A percentile compares a stretch with the other conserved stretches of the same genome.
phyloP scores from a whole-genome alignment of 371 early-diverging fungal species.

The Mucor piriformis region DNA sequence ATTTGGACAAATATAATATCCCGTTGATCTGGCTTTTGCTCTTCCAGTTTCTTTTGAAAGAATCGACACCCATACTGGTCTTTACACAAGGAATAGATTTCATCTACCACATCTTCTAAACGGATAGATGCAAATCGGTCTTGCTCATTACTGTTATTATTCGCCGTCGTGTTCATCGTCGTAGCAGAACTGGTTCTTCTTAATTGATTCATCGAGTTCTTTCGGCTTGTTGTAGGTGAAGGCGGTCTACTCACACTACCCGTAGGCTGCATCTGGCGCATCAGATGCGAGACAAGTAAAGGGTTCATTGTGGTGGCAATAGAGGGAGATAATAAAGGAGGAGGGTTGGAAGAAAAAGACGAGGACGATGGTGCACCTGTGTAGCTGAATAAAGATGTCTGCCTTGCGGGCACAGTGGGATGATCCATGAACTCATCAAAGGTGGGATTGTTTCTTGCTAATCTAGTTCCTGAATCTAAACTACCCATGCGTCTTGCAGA shows the following conservation, averaged over 20 bases:
- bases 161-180: conserved; percentile 2
- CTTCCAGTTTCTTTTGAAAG: conserved; percentile 86
- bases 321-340: conserved; percentile 6
- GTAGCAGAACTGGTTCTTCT: conserved; percentile 15
- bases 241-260: conserved; percentile 15
- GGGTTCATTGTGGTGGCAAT: conserved; percentile 22
- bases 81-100: conserved; percentile 80
- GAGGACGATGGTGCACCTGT: not conserved
- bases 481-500: conserved; percentile 33
- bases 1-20: conserved; percentile 77
- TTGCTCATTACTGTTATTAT: conserved; percentile 22
- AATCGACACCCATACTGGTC: conserved; percentile 92
- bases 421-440: conserved; percentile 13
- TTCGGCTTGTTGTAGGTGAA: conserved; percentile 23
- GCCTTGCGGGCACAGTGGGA: not conserved
- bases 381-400: not conserved
- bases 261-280: conserved; percentile 27
- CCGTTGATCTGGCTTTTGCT: conserved; percentile 63
- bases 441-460: conserved; percentile 3
- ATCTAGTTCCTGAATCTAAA: conserved; percentile 21
- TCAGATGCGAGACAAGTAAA: conserved; percentile 29
- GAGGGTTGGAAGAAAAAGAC: not conserved
- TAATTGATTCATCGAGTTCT: conserved; percentile 17
- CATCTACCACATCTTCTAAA: conserved; percentile 72
- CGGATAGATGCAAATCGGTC: conserved; percentile 65